Evolutionary conservation across 2,329 filamentous ascomycete genomes (phyloP).

Genomic region (Boeremia lycopersici): DNA sequence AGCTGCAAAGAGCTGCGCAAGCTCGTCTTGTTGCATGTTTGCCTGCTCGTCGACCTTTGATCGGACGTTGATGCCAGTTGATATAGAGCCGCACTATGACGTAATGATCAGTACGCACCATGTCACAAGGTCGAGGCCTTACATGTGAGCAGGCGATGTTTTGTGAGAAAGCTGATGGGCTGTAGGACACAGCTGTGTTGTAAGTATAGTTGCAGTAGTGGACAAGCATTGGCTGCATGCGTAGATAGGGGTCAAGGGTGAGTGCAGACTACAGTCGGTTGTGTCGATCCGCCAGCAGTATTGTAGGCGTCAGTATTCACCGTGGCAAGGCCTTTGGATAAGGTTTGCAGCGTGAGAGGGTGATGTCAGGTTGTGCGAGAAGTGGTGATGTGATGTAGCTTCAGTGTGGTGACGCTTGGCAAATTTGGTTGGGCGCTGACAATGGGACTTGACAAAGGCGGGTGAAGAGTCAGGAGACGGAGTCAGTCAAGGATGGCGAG

Average conservation of each 20-base stretch:
- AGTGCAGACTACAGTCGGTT: not conserved
- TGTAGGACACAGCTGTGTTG: constrained; percentile 50
- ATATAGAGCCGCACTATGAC: constrained; percentile 53
- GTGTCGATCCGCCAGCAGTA: constrained; percentile 19
- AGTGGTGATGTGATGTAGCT: not conserved
- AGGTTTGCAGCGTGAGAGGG: not conserved
- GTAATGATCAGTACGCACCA: constrained; percentile 40
- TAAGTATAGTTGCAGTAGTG: constrained; percentile 49
- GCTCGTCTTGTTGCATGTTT: constrained; percentile 75
- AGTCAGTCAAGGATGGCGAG: not conserved
- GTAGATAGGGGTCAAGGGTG: not conserved
- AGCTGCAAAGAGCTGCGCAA: constrained; percentile 77
- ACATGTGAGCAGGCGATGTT: constrained; percentile 54
- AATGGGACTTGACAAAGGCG: constrained; percentile 18
- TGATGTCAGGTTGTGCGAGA: not conserved
- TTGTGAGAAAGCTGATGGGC: constrained; percentile 51
- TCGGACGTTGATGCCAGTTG: constrained; percentile 51
- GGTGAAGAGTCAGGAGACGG: not conserved
- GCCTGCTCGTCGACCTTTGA: constrained; percentile 36
- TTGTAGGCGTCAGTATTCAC: constrained; percentile 25
- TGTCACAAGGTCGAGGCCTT: constrained; percentile 38
- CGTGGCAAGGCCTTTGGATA: constrained; percentile 19
- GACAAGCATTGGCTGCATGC: constrained; percentile 47
- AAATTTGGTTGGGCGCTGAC: constrained; percentile 32
- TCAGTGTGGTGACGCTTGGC: constrained; percentile 11